Conservation (phyloP, 1,284 basidiomycete species). For the Boletus calvinii region DNA sequence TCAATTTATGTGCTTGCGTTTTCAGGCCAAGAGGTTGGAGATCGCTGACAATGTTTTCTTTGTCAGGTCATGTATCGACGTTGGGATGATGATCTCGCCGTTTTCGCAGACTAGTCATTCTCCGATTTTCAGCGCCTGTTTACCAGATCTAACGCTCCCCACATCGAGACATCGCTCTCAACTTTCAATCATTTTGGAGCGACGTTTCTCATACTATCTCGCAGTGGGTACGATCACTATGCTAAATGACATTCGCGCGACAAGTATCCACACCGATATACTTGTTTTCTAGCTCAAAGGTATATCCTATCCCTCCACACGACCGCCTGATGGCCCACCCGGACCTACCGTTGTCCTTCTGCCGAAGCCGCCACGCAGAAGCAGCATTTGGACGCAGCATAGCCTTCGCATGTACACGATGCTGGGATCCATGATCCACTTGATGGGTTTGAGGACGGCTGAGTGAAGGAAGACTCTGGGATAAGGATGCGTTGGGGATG, state of each 20-base stretch:
- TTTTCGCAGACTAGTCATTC: conserved; percentile 48
- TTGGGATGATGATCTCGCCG: conserved; percentile 56
- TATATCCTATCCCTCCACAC: conserved; percentile 42
- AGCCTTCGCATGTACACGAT: background rate
- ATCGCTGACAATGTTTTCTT: conserved; percentile 2
- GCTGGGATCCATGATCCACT: background rate
- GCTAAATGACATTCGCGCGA: background rate
- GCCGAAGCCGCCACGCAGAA: conserved; percentile 26
- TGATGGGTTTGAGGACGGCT: conserved; percentile 12
- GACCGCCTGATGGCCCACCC: conserved; percentile 19
- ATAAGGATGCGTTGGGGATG: background rate
- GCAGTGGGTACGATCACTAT: conserved; percentile 53
- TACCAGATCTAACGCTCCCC: conserved; percentile 25
- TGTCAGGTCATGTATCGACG: conserved; percentile 60
- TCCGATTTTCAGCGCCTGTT: conserved; percentile 53
- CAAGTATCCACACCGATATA: background rate
- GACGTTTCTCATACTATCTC: conserved; percentile 44
- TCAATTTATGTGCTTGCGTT: conserved; percentile 24
- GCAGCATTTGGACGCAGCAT: background rate
- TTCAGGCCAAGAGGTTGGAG: background rate
- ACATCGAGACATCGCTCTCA: conserved; percentile 41
- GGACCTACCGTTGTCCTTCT: conserved; percentile 30
- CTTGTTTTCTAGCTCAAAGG: conserved; percentile 42
- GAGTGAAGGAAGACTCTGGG: conserved; percentile 16
- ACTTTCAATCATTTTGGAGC: conserved; percentile 35